Evolutionary conservation across 257 asterid species (phyloP).

Genomic region (Solanum pimpinellifolium): DNA sequence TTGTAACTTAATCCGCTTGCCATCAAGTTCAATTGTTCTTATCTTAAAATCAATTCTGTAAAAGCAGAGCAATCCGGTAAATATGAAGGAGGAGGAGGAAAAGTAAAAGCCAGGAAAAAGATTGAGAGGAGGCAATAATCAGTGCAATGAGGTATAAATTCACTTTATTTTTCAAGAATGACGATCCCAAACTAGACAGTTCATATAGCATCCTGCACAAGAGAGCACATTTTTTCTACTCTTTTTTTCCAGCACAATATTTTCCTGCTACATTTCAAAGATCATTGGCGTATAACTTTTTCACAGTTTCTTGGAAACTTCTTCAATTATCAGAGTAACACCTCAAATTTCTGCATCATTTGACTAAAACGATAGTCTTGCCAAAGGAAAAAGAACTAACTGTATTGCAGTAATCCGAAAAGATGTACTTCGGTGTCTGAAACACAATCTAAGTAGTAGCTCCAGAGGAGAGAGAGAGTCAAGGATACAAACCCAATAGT

Average conservation of each 20-base stretch:
- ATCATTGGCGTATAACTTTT: background rate
- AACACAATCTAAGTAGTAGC: background rate
- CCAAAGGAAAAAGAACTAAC: background rate
- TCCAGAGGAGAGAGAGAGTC: background rate
- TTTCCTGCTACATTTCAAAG: background rate
- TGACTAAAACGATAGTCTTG: background rate
- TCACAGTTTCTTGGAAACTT: background rate
- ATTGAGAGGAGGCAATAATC: background rate
- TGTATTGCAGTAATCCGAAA: background rate
- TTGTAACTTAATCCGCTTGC: conserved; percentile 61
- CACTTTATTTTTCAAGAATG: background rate
- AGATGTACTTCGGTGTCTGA: background rate
- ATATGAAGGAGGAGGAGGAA: background rate
- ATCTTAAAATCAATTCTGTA: conserved; percentile 77
- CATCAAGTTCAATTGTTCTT: conserved; percentile 68
- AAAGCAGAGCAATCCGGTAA: background rate
- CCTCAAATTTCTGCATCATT: background rate
- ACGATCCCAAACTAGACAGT: background rate
- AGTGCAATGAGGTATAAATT: background rate
- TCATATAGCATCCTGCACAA: background rate
- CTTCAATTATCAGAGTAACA: background rate
- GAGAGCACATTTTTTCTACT: background rate
- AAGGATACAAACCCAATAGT: conserved; percentile 61
- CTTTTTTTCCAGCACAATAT: background rate
- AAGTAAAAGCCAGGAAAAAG: background rate